Base-by-base conservation (phyloP, 805 yeast genomes). In the Candida dajiaensis region DNA sequence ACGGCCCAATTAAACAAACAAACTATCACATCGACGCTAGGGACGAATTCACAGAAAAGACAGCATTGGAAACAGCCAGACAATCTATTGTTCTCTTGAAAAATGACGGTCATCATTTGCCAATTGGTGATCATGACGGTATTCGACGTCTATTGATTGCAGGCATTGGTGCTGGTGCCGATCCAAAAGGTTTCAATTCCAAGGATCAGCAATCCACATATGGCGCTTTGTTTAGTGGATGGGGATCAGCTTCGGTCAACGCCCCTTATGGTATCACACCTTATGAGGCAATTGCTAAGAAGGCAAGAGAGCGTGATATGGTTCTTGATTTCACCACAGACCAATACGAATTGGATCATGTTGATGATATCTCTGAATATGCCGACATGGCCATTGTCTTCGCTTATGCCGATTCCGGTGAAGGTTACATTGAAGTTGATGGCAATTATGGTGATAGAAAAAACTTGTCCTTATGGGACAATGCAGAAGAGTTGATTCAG, bases 241-340 rank as follows among this genome's bases (percentile, higher is more conserved):
- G 85, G 81, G 87, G 86, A 0, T 80, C 85, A 5, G 80, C 83
- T 0, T 69, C 81, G 11, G 81, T 74, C 15, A 73, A 70, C 51
- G 73, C 77, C 38, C 81, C 82, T 3, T 77, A 66, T 56, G 75
- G 78, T 4, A 67, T 77, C n/a, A 73, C 83, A 1, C 85, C 85
- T 0, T 69, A 69, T 48, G 82, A 78, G 56, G 83, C 79, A 1
- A 72, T 81, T 36, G 66, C 73, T 4, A 62, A 64, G 29, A 67
- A 68, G 47, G 82, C 83, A 2, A 61, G 69, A 29, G 69, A 67
- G 33, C 60, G 67, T 42, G 76, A 74, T 9, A 73, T 76, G 56
- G 63, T 67, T 5, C 68, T 75, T 7, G 78, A 77, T 48, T 71
- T 60, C 46, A 62, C 70, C 4, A 62, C 65, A 19, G 76, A 77